Base-by-base conservation (phyloP, 352 stramenopile species). In the Pythium brachiatum region DNA sequence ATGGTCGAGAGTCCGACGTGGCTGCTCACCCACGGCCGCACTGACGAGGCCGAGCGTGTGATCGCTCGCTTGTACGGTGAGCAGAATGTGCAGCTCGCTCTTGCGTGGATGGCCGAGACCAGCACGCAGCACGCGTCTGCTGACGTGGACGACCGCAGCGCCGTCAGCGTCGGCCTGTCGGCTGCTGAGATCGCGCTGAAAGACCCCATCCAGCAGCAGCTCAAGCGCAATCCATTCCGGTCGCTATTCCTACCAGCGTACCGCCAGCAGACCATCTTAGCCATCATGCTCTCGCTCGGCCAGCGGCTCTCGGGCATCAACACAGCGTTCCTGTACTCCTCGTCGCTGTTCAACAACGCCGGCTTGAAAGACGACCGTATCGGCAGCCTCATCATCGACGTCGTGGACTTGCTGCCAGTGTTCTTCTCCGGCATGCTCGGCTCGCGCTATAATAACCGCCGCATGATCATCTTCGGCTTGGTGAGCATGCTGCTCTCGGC, bases 291-390 rank as follows among this genome's bases (percentile, higher is more conserved):
- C 18, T 63, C 69, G 13, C 60, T 66, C 21, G 62, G 69, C 0
- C 75, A 83, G 54, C 81, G 86, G 46, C 69, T 91, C 53, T 83
- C 75, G 2, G 81, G 79, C 26, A 75, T 91, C 69, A 91, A 88
- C 52, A 76, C 76, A 20, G 73, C 87, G 6, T 89, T 89, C 57
- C 81, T 86, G 53, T 91, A 91, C 57, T 89, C 82, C 21, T 86
- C 74, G 12, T 70, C 64, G 3, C 66, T 89, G 7, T 91, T 89
- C 58, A 79, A 75, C 25, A 55, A 79, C 25, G 79, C 79, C 11
- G 82, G 82, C 4, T 73, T 91, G 25, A 62, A 55, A 0, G 82
- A 89, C 53, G 67, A 72, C 32, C 82, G 82, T 44, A 60, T 89
- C 34, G 82, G 78, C 31, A 79, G 66, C 15, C 31, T 87, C 34